phyloP scores from a whole-genome alignment of 148 eudicot species.

The Fagopyrum tataricum region DNA sequence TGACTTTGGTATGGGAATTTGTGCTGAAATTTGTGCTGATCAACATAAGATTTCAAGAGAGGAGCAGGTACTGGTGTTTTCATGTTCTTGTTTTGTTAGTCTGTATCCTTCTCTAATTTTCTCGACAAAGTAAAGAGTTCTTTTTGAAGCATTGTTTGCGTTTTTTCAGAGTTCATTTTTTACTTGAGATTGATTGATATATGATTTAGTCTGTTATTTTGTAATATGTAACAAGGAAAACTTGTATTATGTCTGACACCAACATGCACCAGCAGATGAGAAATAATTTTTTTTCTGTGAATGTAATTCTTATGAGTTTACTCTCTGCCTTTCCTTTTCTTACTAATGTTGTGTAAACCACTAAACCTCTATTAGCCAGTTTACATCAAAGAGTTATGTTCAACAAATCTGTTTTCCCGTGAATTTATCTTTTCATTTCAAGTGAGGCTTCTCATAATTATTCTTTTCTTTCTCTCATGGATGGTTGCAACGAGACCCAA shows the following conservation, averaged over 20 bases:
- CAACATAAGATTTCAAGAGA: constrained; percentile 57
- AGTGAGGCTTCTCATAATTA: neutral
- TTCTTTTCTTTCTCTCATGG: neutral
- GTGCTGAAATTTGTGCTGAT: constrained; percentile 89
- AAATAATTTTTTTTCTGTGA: neutral
- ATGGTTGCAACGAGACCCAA: neutral
- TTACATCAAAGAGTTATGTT: neutral
- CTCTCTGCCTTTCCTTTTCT: neutral
- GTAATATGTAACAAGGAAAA: neutral
- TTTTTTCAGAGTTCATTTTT: neutral
- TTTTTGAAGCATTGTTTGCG: neutral
- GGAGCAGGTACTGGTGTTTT: constrained; percentile 50
- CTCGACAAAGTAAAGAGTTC: neutral
- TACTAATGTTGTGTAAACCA: neutral
- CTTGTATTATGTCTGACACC: neutral
- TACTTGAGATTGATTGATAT: neutral
- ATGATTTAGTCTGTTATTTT: neutral
- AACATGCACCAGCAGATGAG: neutral
- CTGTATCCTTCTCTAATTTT: neutral
- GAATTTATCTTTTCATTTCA: neutral
- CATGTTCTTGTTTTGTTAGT: neutral
- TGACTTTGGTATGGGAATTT: constrained; percentile 93
- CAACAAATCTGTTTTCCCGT: neutral
- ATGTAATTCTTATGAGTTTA: neutral
- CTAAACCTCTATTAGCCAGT: neutral